Evolutionary conservation across 2,329 filamentous ascomycete genomes (phyloP).

Genomic region (Aspergillus intermedius): DNA sequence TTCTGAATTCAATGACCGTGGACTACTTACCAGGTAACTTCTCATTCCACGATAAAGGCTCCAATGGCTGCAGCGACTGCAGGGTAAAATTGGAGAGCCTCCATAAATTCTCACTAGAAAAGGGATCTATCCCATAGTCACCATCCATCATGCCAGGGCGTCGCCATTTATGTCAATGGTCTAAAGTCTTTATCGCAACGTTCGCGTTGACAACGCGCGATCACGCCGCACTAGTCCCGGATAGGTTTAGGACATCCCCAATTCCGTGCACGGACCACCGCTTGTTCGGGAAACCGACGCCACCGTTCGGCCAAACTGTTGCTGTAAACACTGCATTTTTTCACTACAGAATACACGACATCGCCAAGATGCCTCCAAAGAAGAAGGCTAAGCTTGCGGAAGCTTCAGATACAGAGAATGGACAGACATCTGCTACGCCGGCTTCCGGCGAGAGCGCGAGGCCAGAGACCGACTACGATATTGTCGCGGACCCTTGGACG

Average conservation of each 20-base stretch:
- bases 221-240: conserved; percentile 13
- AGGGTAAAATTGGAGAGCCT: conserved; percentile 33
- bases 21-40: conserved; percentile 21
- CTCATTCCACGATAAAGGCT: conserved; percentile 30
- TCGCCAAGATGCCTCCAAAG: conserved; percentile 39
- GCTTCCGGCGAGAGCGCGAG: conserved; percentile 25
- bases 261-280: conserved; percentile 20
- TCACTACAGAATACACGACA: neutral
- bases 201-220: conserved; percentile 18
- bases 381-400: conserved; percentile 54
- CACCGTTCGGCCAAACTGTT: neutral
- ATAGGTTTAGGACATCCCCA: conserved; percentile 7
- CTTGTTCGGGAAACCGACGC: conserved; percentile 20
- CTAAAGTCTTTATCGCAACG: conserved; percentile 1
- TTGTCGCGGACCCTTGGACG: conserved; percentile 73
- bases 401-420: conserved; percentile 22
- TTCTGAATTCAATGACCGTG: neutral
- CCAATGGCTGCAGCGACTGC: conserved; percentile 31
- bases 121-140: conserved; percentile 23
- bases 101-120: conserved; percentile 32
- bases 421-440: conserved; percentile 22
- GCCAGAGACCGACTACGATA: conserved; percentile 39
- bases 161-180: neutral
- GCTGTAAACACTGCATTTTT: neutral
- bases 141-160: conserved; percentile 18